Evolutionary conservation across 371 early-diverging fungal species (phyloP).

Genomic region (Circinella minor): DNA sequence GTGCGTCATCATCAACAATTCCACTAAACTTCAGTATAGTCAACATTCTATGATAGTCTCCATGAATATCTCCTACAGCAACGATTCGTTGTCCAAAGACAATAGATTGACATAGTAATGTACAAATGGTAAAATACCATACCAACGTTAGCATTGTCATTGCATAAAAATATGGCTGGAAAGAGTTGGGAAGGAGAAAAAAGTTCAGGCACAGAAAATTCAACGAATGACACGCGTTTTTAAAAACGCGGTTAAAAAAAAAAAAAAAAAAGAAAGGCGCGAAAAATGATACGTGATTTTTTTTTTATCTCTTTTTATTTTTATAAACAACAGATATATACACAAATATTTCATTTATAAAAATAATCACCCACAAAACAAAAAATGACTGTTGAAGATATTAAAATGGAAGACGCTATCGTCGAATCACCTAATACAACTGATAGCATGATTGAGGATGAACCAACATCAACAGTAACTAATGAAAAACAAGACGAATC

Average conservation of each 20-base stretch:
- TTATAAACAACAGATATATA: background rate
- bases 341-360: too few relatives aligned
- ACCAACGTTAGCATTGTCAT: background rate
- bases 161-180: background rate
- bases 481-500: background rate
- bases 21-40: conserved; percentile 66
- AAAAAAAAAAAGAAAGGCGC: background rate
- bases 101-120: background rate
- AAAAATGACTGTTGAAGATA: background rate
- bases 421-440: conserved; percentile 6
- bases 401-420: conserved; percentile 1
- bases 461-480: background rate
- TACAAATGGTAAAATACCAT: background rate
- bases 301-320: background rate
- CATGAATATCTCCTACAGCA: conserved; percentile 83
- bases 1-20: conserved; percentile 56
- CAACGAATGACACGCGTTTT: too few relatives aligned
- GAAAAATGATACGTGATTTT: background rate
- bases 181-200: background rate
- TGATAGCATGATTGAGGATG: background rate
- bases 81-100: conserved; percentile 56
- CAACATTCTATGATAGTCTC: conserved; percentile 63
- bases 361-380: too few relatives aligned
- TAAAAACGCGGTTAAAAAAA: background rate
- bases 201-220: background rate